Evolutionary conservation across 2,329 filamentous ascomycete genomes (phyloP), one percentile per base, ranked within the genome.

Genomic region (Gnomoniopsis smithogilvyi): DNA sequence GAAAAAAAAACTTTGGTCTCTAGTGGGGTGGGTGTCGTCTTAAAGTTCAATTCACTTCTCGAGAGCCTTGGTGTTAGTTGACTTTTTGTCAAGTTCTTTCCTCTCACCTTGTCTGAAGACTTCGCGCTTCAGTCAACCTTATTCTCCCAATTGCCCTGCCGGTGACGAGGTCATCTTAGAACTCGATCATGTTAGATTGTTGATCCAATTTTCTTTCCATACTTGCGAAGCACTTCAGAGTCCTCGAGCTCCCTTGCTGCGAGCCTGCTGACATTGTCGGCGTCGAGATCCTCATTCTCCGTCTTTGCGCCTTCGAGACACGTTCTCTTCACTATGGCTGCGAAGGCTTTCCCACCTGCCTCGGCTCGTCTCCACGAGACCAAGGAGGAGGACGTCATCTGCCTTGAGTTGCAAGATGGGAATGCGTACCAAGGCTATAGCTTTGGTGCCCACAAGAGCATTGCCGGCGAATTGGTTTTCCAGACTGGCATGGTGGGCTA

Each of bases 401-500:
- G 89, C 73, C 89, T 99, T 66, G 94, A 99, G 81, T 88, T 99
- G 67, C 84, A 95, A 75, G 93, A 98, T 80, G 92, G 93, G 76
- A 86, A 89, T 60, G 85, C 92, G 71, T 96, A 92, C 81, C 91
- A 96, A 73, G 95, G 95, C 67, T 92, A 91, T 80, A 96, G 92
- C 83, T 99, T 99, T 73, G 95, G 95, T 76, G 93, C 94, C 64
- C 83, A 91, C 71, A 96, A 93, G 84, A 96, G 91, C 79, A 87
- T 96, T 70, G 90, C 94, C 66, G 95, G 95, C 74, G 95, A 99
- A 82, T 83, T 99, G 73, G 95, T 99, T 77, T 99, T 99, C 80
- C 94, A 98, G 83, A 99, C 95, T 60, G 95, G 95, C 76, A 96
- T 98, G 93, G 95, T 98, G 68, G 95, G 95, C 71, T 99, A 99